Base-by-base conservation (phyloP, 140 eudicot genomes). In the Flaveria floridana region DNA sequence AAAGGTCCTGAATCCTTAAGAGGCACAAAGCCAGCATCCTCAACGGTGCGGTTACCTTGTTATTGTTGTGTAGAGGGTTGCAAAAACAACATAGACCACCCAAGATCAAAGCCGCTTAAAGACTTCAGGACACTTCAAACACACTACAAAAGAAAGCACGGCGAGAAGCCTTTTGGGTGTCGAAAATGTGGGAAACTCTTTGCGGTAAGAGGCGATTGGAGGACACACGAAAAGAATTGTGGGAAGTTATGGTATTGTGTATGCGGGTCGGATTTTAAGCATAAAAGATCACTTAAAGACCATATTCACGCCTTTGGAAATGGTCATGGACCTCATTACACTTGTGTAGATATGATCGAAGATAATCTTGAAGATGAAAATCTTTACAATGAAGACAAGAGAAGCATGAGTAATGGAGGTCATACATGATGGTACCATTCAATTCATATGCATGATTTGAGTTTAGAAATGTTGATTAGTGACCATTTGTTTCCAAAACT, bases 1-100 rank as follows among this genome's bases (percentile, higher is more conserved):
- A 87, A 86, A 52, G 95, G 97, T 23, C 89, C 87, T 2, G 95
- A 90, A 55, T 88, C 97, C 9, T 81, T 90, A 41, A 76, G 87
- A 62, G 92, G 91, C 56, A 79, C 90, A 79, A 84, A 81, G 56
- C 79, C 90, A 4, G 83, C 87, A 44, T 85, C 91, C 3, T 78
- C 95, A 28, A 75, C 86, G 79, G 71, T 86, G 7, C 79, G 86
- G 56, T 74, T 88, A 41, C 97, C 97, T 0, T 90, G 97, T 61
- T 90, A 90, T 53, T 90, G 97, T 70, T 90, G 97, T 79, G 89
- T 85, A 5, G 95, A 85, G 72, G 97, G 95, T 47, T 90, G 97
- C 79, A 90, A 81, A 82, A 87, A 90, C 88, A 87, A 84, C 84
- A 88, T 90, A 41, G 78, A 82, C 13, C 95, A 90, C 70, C 95